Base-by-base conservation (phyloP, 306 rosid genomes). In the Sicyos baderoa region DNA sequence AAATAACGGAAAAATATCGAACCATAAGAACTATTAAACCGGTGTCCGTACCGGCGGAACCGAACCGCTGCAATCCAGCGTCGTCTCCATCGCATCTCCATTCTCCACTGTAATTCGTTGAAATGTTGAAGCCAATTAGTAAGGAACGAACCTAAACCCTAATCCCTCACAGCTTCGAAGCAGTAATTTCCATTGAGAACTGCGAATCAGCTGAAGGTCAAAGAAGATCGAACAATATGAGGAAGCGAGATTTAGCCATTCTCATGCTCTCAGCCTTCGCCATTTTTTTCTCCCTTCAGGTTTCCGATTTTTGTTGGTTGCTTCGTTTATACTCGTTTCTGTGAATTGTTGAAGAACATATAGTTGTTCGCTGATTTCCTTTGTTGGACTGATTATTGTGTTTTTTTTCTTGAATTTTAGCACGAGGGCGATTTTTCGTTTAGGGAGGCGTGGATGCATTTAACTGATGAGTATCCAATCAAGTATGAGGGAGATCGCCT, bases 171-270 rank as follows among this genome's bases (percentile, higher is more conserved):
- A 32, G 19, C 27, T 25, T 62, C 12, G 66, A 60, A 29, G 51
- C n/a, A 0, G 4, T 40, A 42, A 18, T 40, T 63, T 63, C n/a
- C 32, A 4, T 11, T 4, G 6, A 40, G 52, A 42, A 47, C 71
- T 47, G 19, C 22, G 71, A 42, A 45, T 66, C 71, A 66, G 71
- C 71, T 66, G 71, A 47, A 45, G 55, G 40, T 66, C 71, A 22
- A 25, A 25, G 23, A 25, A 45, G 25, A 67, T 27, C 58, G 2
- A 18, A 56, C 54, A 64, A 29, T 3, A 90, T 94, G 99, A 94
- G 99, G 92, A 94, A 94, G 88, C 97, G 99, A 53, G 99, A 94
- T 82, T 88, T 94, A 76, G 89, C 97, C 60, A 94, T 94, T 79
- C 97, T 94, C 42, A 94, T 94, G 97, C 99, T 94, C 54, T 86